phyloP scores from a whole-genome alignment of 2,329 filamentous ascomycete genomes.

The Xylaria polymorpha region DNA sequence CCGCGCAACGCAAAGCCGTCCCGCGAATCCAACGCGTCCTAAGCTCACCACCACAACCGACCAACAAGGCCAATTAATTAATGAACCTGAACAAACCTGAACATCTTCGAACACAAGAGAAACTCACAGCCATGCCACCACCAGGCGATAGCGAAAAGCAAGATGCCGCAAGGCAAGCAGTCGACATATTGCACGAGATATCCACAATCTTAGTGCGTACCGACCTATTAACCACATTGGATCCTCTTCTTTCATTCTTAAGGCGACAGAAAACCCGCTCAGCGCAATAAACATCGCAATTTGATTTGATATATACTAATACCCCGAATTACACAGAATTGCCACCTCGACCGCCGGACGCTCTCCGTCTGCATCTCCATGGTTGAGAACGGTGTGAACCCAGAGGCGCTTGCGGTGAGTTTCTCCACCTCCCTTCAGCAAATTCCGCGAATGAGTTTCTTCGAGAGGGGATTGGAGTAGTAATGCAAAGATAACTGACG shows the following conservation, averaged over 20 bases:
- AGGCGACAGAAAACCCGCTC: background rate
- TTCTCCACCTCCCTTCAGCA: background rate
- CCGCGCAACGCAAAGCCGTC: conserved; percentile 22
- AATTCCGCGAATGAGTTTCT: background rate
- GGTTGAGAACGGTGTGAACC: conserved; percentile 97
- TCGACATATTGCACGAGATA: conserved; percentile 86
- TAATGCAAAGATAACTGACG: background rate
- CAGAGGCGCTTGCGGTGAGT: conserved; percentile 90
- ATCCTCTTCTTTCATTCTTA: background rate
- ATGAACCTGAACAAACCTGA: background rate
- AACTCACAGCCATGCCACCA: conserved; percentile 37
- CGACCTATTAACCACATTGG: conserved; percentile 7
- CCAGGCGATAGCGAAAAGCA: conserved; percentile 70
- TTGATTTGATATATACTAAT: background rate
- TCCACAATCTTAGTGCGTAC: conserved; percentile 83
- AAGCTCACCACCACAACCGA: conserved; percentile 16
- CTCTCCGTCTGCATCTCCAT: conserved; percentile 95
- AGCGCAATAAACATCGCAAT: background rate
- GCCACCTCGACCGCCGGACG: conserved; percentile 88
- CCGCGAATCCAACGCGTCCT: conserved; percentile 37
- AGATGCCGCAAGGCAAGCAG: conserved; percentile 81
- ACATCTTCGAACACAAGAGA: background rate
- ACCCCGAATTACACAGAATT: conserved; percentile 73
- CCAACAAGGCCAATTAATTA: background rate
- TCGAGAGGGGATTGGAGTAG: background rate